Evolutionary conservation across 805 yeast genomes (phyloP).

Genomic region (Candida stauntonica): DNA sequence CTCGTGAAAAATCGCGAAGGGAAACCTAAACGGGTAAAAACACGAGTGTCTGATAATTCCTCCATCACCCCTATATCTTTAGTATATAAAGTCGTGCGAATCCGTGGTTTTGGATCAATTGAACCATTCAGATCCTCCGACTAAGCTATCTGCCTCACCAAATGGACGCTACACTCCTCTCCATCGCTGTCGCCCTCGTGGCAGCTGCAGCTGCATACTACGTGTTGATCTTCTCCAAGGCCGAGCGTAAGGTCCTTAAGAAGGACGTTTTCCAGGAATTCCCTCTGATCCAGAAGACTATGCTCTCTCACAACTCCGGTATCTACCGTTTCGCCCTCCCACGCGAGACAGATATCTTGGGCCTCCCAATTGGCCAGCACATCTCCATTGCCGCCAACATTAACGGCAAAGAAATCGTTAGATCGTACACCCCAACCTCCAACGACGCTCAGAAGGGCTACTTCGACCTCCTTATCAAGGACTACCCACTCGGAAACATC

Average conservation of each 20-base stretch:
- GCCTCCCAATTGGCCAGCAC: conserved; percentile 94
- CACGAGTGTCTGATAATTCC: not conserved
- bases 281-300: conserved; percentile 73
- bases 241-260: conserved; percentile 42
- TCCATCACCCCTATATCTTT: too few species aligned
- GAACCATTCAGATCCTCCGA: too few species aligned
- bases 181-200: conserved; percentile 12
- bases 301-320: conserved; percentile 76
- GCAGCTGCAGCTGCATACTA: conserved; percentile 11
- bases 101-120: too few species aligned
- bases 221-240: conserved; percentile 6
- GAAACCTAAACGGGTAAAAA: not conserved
- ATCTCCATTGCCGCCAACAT: conserved; percentile 73
- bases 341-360: conserved; percentile 64
- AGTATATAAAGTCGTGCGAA: too few species aligned
- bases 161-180: conserved; percentile 5
- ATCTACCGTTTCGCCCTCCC: conserved; percentile 84
- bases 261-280: conserved; percentile 70
- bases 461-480: conserved; percentile 82
- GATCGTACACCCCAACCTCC: conserved; percentile 90
- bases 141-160: not conserved
- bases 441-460: conserved; percentile 73
- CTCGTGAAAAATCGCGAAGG: not conserved
- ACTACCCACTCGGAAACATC: conserved; percentile 81
- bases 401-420: conserved; percentile 72